Evolutionary conservation across 2,329 filamentous ascomycete species (phyloP).

Genomic region (Diaporthe nobilis): DNA sequence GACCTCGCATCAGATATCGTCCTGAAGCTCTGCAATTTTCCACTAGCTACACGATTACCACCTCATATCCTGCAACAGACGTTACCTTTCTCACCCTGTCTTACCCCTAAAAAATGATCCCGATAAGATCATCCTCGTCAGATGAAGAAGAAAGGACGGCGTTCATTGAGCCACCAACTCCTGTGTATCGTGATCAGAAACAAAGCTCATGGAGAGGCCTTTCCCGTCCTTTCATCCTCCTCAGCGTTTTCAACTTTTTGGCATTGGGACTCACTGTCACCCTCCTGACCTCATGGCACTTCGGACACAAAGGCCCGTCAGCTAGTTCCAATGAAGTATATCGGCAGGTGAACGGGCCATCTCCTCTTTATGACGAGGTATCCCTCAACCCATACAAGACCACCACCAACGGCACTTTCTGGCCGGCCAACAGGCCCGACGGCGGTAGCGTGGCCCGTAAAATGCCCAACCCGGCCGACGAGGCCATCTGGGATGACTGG

Average conservation of each 20-base stretch:
- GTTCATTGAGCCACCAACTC: not conserved
- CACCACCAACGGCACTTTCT: constrained; percentile 23
- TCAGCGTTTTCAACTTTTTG: not conserved
- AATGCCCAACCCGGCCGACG: constrained; percentile 48
- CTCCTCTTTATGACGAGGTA: constrained; percentile 3
- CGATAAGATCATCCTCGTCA: not conserved
- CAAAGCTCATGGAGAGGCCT: not conserved
- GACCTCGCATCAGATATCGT: not conserved
- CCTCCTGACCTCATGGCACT: not conserved
- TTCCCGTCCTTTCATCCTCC: not conserved
- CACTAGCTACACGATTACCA: too few species aligned
- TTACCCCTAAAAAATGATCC: not conserved
- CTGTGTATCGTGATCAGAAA: not conserved
- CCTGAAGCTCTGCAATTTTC: not conserved
- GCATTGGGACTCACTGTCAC: not conserved
- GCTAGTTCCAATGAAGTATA: not conserved
- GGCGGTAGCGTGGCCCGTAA: constrained; percentile 15
- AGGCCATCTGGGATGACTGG: constrained; percentile 50
- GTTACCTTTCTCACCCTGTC: not conserved
- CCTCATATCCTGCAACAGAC: too few species aligned
- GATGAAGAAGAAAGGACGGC: constrained; percentile 25
- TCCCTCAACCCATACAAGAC: constrained; percentile 4
- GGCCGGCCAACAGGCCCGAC: constrained; percentile 9
- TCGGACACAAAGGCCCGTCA: not conserved
- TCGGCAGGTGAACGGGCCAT: constrained; percentile 1